A percentile compares a stretch with the other conserved stretches of the same genome.
phyloP scores from a whole-genome alignment of 2,329 filamentous ascomycete genomes.

The Fusarium xyrophilum region DNA sequence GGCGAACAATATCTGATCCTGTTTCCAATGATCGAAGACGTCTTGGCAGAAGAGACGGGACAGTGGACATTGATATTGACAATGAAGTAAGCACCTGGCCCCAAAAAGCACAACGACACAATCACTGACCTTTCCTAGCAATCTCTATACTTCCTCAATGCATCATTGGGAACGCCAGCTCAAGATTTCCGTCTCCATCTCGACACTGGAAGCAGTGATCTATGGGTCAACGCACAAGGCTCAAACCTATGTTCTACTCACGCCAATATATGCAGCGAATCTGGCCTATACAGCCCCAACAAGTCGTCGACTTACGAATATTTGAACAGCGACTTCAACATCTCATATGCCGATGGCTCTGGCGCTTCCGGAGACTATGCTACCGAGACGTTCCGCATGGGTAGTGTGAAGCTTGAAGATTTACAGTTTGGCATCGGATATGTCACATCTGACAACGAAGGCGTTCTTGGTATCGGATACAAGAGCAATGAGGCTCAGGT shows the following conservation, averaged over 20 bases:
- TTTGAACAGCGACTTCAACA: constrained; percentile 80
- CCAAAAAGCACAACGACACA: too few species aligned
- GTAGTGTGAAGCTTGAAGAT: constrained; percentile 57
- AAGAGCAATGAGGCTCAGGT: constrained; percentile 77
- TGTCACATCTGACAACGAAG: constrained; percentile 62
- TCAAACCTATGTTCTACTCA: constrained; percentile 65
- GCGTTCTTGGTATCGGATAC: constrained; percentile 88
- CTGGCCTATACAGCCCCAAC: constrained; percentile 74
- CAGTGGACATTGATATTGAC: constrained; percentile 56
- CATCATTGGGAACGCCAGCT: constrained; percentile 66
- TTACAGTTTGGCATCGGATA: constrained; percentile 81
- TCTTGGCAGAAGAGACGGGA: constrained; percentile 50
- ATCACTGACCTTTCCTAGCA: constrained; percentile 48
- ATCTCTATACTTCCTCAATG: constrained; percentile 71
- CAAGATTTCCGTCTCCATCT: constrained; percentile 65
- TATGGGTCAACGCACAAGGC: constrained; percentile 71
- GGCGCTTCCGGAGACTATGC: constrained; percentile 81
- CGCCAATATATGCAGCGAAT: constrained; percentile 60
- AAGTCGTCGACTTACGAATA: constrained; percentile 78
- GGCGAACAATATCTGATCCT: constrained; percentile 49
- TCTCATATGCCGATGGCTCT: constrained; percentile 84
- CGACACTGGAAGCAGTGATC: constrained; percentile 73
- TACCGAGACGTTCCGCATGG: constrained; percentile 72
- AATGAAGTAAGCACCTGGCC: constrained; percentile 57
- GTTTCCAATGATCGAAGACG: constrained; percentile 54